Conservation (phyloP, 2,329 filamentous ascomycete species). For the Alternaria brassicae region DNA sequence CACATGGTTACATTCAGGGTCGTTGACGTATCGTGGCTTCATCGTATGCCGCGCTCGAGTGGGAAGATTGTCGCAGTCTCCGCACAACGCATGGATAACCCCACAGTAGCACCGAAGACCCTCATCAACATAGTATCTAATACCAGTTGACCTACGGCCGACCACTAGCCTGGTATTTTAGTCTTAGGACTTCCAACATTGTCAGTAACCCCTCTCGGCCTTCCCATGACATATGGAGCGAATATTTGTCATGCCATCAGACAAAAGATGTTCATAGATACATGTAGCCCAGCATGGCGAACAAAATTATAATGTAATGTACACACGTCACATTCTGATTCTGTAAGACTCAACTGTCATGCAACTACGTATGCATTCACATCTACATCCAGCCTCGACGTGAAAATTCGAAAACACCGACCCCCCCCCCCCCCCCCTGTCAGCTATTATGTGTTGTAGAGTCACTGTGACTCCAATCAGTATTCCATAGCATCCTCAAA, state of each 20-base stretch:
- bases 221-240: background rate
- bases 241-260: background rate
- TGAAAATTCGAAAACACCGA: background rate
- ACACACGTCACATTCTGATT: background rate
- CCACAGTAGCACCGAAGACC: background rate
- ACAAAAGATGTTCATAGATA: background rate
- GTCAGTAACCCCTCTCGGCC: background rate
- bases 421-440: too few species aligned
- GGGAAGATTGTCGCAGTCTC: background rate
- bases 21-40: background rate
- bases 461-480: constrained; percentile 13
- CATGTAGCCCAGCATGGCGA: background rate
- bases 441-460: background rate
- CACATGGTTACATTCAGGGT: background rate
- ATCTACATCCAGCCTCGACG: background rate
- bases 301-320: too few species aligned
- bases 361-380: background rate
- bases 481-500: constrained; percentile 58
- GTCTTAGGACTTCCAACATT: background rate
- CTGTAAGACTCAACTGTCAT: background rate
- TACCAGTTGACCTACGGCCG: background rate
- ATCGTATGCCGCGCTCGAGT: background rate
- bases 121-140: background rate
- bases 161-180: background rate
- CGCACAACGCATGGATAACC: background rate